Evolutionary conservation across 495 filamentous ascomycete genomes (phyloP), one percentile per base, ranked within the genome.

Genomic region (Hyaloscypha variabilis): DNA sequence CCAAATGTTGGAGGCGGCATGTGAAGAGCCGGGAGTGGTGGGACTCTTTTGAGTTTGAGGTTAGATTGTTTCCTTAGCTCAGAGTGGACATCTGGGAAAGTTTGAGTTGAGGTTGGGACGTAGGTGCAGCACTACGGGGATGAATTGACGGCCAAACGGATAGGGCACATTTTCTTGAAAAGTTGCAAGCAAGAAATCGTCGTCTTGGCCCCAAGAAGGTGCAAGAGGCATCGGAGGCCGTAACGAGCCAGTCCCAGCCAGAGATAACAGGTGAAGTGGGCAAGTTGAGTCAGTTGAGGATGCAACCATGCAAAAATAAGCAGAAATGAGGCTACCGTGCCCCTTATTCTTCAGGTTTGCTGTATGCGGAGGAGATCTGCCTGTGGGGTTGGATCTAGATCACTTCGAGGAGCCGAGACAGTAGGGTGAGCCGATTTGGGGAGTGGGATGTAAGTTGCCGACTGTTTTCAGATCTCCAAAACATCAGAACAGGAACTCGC

Each of bases 371-470:
- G 19, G 11, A 46, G 17, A 46, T 46, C 39, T 19, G 39, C 17
- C 10, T 46, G 39, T 46, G 39, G 39, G 6, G 39, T 46, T 17
- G 3, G 39, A 4, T 46, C 39, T 46, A 17, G 39, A 46, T 17
- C 4, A 17, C 19, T 54, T 54, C 51, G 19, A 29, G 10, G 23
- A 54, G 23, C 26, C 26, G 4, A 54, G 26, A 54, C 51, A 23
- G 26, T 6, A 4, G 19, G 51, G 51, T n/a, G 51, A 24, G 24
- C 51, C 8, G 21, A 13, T 54, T 54, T 10, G 51, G 51, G 26
- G 14, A 29, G 21, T 24, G 19, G 21, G 51, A 54, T 54, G 51
- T 29, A 29, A 54, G 26, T 54, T 54, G 51, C 51, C 51, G 51
- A 29, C 51, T 54, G 51, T 19, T 54, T 29, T 54, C 21, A 25